phyloP scores from a whole-genome alignment of 2,329 filamentous ascomycete species.

The Penicillium hordei region DNA sequence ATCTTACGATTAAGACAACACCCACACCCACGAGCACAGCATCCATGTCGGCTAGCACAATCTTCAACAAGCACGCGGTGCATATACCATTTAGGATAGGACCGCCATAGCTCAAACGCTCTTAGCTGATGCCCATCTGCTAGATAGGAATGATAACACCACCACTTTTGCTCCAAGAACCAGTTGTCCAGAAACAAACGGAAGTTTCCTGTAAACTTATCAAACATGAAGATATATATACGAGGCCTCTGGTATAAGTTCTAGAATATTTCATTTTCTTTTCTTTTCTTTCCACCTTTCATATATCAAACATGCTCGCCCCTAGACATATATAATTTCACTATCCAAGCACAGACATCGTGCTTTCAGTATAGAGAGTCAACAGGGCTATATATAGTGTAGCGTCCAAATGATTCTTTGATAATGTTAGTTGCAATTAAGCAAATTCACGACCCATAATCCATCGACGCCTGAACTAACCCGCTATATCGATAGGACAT shows the following conservation, averaged over 20 bases:
- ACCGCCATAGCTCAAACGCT: too few relatives aligned
- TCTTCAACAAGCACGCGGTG: too few relatives aligned
- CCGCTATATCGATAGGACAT: neutral
- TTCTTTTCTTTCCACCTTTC: neutral
- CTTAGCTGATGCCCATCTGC: too few relatives aligned
- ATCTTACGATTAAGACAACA: too few relatives aligned
- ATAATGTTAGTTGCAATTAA: neutral
- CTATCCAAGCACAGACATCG: neutral
- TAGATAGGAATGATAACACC: too few relatives aligned
- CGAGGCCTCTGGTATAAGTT: neutral
- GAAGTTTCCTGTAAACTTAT: neutral
- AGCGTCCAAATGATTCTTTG: neutral
- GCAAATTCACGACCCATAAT: neutral
- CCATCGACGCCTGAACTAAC: neutral
- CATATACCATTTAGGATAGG: too few relatives aligned
- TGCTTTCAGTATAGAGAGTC: neutral
- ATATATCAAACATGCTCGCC: neutral
- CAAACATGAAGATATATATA: neutral
- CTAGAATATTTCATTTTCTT: neutral
- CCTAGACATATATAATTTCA: neutral
- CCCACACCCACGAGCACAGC: too few relatives aligned
- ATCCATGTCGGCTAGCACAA: too few relatives aligned
- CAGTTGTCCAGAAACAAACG: too few relatives aligned
- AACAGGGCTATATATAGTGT: neutral
- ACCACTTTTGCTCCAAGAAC: too few relatives aligned